Evolutionary conservation across 768 basidiomycete genomes (phyloP).

Genomic region (Hericium coralloides): DNA sequence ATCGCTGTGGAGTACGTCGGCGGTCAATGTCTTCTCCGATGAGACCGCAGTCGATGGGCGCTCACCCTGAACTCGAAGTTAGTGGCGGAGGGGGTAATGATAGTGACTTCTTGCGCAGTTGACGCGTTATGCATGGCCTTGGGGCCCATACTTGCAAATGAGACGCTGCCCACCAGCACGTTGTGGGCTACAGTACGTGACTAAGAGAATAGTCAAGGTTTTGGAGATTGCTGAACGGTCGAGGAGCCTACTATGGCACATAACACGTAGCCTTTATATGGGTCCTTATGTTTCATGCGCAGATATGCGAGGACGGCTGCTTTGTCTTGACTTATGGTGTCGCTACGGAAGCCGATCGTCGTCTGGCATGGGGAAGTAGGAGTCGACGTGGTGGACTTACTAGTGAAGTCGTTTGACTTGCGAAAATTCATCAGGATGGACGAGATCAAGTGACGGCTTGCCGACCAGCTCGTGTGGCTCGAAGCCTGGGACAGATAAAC

Average conservation of each 20-base stretch:
- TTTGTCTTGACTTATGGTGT: slow-evolving; percentile 71
- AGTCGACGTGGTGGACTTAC: slow-evolving; percentile 28
- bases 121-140: slow-evolving; percentile 76
- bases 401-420: slow-evolving; percentile 63
- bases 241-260: slow-evolving; percentile 56
- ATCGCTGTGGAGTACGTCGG: slow-evolving; percentile 34
- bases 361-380: neutral
- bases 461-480: slow-evolving; percentile 68
- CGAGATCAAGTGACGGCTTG: slow-evolving; percentile 60
- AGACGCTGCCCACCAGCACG: slow-evolving; percentile 69
- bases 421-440: slow-evolving; percentile 72
- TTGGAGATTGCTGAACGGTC: neutral
- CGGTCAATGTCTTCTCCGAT: neutral
- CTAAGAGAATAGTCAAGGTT: slow-evolving; percentile 17
- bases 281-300: slow-evolving; percentile 73
- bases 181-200: slow-evolving; percentile 66
- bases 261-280: slow-evolving; percentile 64
- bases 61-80: slow-evolving; percentile 31
- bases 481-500: slow-evolving; percentile 37
- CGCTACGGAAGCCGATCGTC: slow-evolving; percentile 28
- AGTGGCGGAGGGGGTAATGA: slow-evolving; percentile 47
- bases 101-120: slow-evolving; percentile 74
- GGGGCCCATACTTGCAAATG: slow-evolving; percentile 64
- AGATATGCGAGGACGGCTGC: slow-evolving; percentile 73
- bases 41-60: slow-evolving; percentile 24